Percentiles rank a stretch among this genome's conserved stretches.
Conservation (phyloP, 2,329 filamentous ascomycete genomes). For the Colletotrichum camelliae region DNA sequence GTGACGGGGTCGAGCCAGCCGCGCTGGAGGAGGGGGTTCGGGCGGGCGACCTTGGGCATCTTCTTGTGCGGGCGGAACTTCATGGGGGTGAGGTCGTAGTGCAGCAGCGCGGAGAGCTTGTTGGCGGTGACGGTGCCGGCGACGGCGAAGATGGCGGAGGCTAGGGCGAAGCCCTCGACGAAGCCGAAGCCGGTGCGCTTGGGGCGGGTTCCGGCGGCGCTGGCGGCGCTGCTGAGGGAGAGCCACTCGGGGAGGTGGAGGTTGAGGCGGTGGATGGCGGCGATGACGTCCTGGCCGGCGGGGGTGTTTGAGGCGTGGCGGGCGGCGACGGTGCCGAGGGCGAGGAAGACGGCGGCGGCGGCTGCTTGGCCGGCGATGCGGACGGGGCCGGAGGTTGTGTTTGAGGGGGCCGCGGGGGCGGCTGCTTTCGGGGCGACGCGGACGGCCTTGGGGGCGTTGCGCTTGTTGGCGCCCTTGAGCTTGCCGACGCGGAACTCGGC, state of each 20-base stretch:
- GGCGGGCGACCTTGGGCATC: slow-evolving; percentile 38
- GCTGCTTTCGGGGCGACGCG: slow-evolving; percentile 23
- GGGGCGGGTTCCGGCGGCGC: not conserved
- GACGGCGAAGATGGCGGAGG: slow-evolving; percentile 36
- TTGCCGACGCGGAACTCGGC: slow-evolving; percentile 40
- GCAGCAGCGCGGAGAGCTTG: slow-evolving; percentile 35
- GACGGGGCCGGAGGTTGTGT: slow-evolving; percentile 2
- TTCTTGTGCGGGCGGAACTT: slow-evolving; percentile 44
- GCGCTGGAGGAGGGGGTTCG: slow-evolving; percentile 41
- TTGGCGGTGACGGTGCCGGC: slow-evolving; percentile 33
- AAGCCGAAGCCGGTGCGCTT: slow-evolving; percentile 34
- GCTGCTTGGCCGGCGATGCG: slow-evolving; percentile 17
- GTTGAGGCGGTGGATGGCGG: slow-evolving; percentile 18
- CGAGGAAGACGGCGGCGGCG: slow-evolving; percentile 24
- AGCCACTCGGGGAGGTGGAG: slow-evolving; percentile 16
- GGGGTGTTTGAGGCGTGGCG: slow-evolving; percentile 24
- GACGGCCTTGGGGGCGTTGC: slow-evolving; percentile 27
- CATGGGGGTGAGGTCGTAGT: slow-evolving; percentile 35
- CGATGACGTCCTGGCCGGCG: slow-evolving; percentile 16
- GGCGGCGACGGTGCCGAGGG: slow-evolving; percentile 24
- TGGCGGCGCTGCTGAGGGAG: not conserved
- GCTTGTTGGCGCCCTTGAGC: slow-evolving; percentile 34
- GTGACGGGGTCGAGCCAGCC: slow-evolving; percentile 56
- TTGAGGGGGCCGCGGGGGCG: not conserved
- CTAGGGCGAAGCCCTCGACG: slow-evolving; percentile 39